A percentile compares a stretch with the other conserved stretches of the same genome.
phyloP scores from a whole-genome alignment of 2,329 filamentous ascomycete species.

The Sporothrix inflata region DNA sequence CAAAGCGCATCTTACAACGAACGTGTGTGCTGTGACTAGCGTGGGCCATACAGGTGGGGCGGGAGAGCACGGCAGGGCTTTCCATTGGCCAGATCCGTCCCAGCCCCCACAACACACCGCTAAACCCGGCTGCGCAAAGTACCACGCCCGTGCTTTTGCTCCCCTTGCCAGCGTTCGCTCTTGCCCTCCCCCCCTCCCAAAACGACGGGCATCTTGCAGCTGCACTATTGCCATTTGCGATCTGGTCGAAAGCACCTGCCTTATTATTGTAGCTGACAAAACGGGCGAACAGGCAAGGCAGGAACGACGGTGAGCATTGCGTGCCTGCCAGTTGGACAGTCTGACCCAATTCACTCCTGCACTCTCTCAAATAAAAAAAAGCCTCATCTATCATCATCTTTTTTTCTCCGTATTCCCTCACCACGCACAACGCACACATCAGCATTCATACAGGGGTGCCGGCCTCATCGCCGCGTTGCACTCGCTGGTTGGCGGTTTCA shows the following conservation, averaged over 20 bases:
- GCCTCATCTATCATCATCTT: background rate
- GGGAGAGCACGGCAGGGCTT: background rate
- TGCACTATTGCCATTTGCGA: slow-evolving; percentile 8
- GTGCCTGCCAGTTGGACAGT: background rate
- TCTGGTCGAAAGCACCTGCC: background rate
- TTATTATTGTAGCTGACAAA: background rate
- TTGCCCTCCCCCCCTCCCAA: background rate
- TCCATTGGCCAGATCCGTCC: background rate
- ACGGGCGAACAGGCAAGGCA: background rate
- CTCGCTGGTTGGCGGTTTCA: slow-evolving; percentile 19
- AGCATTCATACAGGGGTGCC: background rate
- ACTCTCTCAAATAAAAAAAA: background rate
- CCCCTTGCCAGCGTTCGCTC: background rate
- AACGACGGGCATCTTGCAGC: background rate
- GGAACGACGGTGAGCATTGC: background rate
- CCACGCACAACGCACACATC: background rate
- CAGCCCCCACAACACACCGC: background rate
- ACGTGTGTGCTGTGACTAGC: background rate
- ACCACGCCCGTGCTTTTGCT: background rate
- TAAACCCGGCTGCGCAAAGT: slow-evolving; percentile 3
- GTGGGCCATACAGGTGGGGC: background rate
- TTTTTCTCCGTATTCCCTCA: background rate
- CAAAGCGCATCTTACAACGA: slow-evolving; percentile 6
- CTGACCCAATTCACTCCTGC: background rate
- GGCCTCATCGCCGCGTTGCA: slow-evolving; percentile 22